Base-by-base conservation (phyloP, 2,329 filamentous ascomycete species). In the Botrytis squamosa region DNA sequence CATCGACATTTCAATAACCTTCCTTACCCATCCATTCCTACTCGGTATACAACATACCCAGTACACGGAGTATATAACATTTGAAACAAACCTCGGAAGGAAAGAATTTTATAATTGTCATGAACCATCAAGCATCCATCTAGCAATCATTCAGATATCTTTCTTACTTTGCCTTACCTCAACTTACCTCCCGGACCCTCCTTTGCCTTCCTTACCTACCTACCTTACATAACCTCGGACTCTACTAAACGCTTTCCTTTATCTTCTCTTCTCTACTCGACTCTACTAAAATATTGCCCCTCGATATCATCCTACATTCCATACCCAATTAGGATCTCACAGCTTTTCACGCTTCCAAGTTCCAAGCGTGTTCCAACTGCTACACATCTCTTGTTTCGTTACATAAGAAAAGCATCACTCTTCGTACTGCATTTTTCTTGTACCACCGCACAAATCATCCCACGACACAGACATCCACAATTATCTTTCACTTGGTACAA, bases 401-500 rank as follows among this genome's bases (percentile, higher is more conserved):
- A 42, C 36, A 68, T 22, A 68, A 57, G 36, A 57, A 49, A 55
- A 68, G 46, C 36, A n/a, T 68, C 36, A 68, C 36, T 68, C 65
- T 68, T 57, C 65, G 49, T 57, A 68, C 33, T 57, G 65, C 65
- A 42, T 68, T 29, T 55, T 46, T 40, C 36, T 33, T 22, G 65
- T 57, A 33, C 46, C 36, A 68, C 46, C 25, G 36, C 65, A 68
- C 65, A 29, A 29, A 68, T 22, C 55, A 42, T 40, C 49, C 36
- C 16, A 68, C 65, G 36, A 57, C 49, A 55, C 66, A 49, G 33
- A 57, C 52, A 29, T 57, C n/a, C 29, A 68, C 66, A 57, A n/a
- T 57, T 57, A 68, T 57, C 65, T 68, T 68, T 68, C 66, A 57
- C 66, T 68, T 25, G 66, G 49, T 42, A 42, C 65, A 57, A 68